phyloP scores from a whole-genome alignment of 371 early-diverging fungal species.

The Dichotomocladium elegans region DNA sequence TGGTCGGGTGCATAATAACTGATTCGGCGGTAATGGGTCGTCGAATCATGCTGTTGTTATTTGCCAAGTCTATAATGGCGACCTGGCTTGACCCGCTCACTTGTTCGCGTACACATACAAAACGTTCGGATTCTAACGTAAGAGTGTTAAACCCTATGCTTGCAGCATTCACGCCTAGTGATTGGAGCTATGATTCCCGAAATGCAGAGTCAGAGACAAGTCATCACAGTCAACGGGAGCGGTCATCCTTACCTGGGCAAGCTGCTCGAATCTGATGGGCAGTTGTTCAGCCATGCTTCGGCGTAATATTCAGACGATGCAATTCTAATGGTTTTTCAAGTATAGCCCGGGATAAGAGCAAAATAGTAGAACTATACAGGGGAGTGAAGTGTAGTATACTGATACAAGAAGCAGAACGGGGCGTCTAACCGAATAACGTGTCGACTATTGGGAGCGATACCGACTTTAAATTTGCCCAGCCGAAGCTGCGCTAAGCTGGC shows the following conservation, averaged over 20 bases:
- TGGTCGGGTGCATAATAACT: slow-evolving; percentile 95
- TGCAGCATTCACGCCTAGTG: slow-evolving; percentile 86
- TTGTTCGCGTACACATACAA: slow-evolving; percentile 94
- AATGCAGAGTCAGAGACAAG: background rate
- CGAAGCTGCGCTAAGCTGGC: too few species aligned
- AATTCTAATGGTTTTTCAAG: too few species aligned
- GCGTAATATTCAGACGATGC: too few species aligned
- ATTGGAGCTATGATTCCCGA: slow-evolving; percentile 67
- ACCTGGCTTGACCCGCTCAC: slow-evolving; percentile 85
- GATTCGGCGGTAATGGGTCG: slow-evolving; percentile 97
- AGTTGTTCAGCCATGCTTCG: slow-evolving; percentile 75
- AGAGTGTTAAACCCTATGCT: slow-evolving; percentile 95
- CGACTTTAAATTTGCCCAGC: too few species aligned
- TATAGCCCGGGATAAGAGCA: too few species aligned
- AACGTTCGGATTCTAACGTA: slow-evolving; percentile 97
- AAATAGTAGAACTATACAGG: too few species aligned
- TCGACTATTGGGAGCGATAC: too few species aligned
- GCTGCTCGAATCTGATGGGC: slow-evolving; percentile 91
- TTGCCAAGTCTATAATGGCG: slow-evolving; percentile 89
- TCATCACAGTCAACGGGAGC: background rate
- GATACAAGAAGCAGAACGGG: too few species aligned
- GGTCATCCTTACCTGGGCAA: slow-evolving; percentile 74
- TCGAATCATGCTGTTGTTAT: slow-evolving; percentile 78
- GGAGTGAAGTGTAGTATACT: too few species aligned
- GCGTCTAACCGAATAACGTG: too few species aligned